Base-by-base conservation (phyloP, 1,139 yeast species). In the Taiozyma onychis region DNA sequence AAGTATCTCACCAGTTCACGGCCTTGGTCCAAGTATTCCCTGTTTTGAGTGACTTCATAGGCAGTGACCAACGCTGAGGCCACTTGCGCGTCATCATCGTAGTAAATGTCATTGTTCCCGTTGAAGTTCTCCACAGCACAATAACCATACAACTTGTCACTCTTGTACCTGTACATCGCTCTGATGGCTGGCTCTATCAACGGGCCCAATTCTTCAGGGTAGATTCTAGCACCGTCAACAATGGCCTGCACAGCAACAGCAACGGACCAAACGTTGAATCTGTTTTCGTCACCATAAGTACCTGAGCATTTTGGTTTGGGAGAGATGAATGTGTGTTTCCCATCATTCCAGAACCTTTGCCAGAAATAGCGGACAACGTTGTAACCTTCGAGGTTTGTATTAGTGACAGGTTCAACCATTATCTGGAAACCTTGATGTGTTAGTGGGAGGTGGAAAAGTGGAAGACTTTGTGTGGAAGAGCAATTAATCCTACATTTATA, bases 71-170 rank as follows among this genome's bases (percentile, higher is more conserved):
- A 73, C 11, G 85, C 85, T 58, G 84, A 75, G 21, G 87, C 85
- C 16, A 83, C 83, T 63, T 85, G 91, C 5, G 90, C 91, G 62
- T 84, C 86, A 61, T 85, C 91, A 63, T 85, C 91, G 57, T 81
- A 84, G 64, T 84, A 83, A 46, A 85, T 80, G 63, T 85, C 90
- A 45, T 70, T 70, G 64, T 83, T 85, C 46, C 76, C 78, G 39
- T 78, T 77, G 50, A 69, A 69, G 62, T 78, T 73, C 60, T 78
- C 81, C 4, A 84, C 82, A 2, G 86, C 87, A 44, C 83, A 75
- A 63, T 70, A 81, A 2, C 82, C 85, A 52, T 74, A 76, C 59
- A 70, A 61, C 54, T 74, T 68, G 14, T 71, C 69, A 54, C 80
- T 78, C 65, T 79, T 78, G 66, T 82, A 84, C 58, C 70, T 72